Evolutionary conservation across 805 yeast genomes (phyloP).

Genomic region (Yarrowia phangngaensis): DNA sequence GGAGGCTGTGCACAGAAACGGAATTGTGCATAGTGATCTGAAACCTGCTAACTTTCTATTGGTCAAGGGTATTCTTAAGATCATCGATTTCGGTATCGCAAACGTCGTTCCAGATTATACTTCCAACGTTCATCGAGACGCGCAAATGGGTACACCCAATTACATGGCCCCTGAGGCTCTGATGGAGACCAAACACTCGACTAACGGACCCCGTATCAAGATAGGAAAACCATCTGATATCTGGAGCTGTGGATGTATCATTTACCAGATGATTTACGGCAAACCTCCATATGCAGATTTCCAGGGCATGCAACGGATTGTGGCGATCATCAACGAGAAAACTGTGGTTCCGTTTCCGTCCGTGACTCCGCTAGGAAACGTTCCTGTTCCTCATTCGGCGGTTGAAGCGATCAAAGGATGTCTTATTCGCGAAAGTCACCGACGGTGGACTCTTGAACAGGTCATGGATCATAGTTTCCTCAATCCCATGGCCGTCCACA

Average conservation of each 20-base stretch:
- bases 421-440: constrained; percentile 62
- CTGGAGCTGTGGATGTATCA: constrained; percentile 97
- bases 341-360: constrained; percentile 65
- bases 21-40: constrained; percentile 78
- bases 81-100: constrained; percentile 90
- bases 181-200: constrained; percentile 49
- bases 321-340: constrained; percentile 84
- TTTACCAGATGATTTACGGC: constrained; percentile 94
- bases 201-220: constrained; percentile 47
- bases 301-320: constrained; percentile 68
- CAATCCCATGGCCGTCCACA: constrained; percentile 69
- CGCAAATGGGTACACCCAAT: constrained; percentile 92
- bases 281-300: constrained; percentile 82
- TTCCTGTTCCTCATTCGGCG: constrained; percentile 62
- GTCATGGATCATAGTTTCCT: constrained; percentile 65
- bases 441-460: constrained; percentile 61
- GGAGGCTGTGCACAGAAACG: constrained; percentile 79
- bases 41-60: constrained; percentile 52
- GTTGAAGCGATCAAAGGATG: constrained; percentile 71
- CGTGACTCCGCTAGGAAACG: constrained; percentile 53
- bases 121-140: constrained; percentile 79
- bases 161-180: constrained; percentile 98
- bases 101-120: constrained; percentile 92
- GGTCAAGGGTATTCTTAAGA: constrained; percentile 78
- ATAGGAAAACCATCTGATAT: constrained; percentile 95